phyloP scores from a whole-genome alignment of 768 basidiomycete species.

The Filobasidium wieringae region DNA sequence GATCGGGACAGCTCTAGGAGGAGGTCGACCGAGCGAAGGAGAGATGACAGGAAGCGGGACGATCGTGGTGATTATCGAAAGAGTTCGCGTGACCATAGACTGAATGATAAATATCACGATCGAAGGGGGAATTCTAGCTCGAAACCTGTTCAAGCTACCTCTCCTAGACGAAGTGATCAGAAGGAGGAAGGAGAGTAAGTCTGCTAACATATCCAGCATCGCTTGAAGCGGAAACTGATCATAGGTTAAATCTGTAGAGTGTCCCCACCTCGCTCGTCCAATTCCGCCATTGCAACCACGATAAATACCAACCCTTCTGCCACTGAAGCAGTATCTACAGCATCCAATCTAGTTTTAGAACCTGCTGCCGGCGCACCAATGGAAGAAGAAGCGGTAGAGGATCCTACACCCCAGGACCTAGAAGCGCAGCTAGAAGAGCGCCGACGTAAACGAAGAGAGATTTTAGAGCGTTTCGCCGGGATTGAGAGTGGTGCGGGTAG shows the following conservation, averaged over 20 bases:
- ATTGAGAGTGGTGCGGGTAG: conserved; percentile 23
- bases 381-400: not conserved
- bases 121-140: not conserved
- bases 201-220: not conserved
- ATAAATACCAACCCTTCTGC: not conserved
- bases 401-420: not conserved
- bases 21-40: not conserved
- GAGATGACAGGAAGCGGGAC: not conserved
- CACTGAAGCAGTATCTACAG: not conserved
- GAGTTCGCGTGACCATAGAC: not conserved
- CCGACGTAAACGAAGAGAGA: conserved; percentile 30
- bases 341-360: no score
- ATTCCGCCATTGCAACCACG: not conserved
- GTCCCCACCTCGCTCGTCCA: not conserved
- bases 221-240: not conserved
- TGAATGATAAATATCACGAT: not conserved
- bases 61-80: not conserved
- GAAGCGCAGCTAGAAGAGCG: conserved; percentile 33
- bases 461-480: conserved; percentile 34
- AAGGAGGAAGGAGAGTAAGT: not conserved
- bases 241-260: not conserved
- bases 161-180: not conserved
- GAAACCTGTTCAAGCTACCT: not conserved
- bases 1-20: not conserved
- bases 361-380: not conserved